phyloP scores from a whole-genome alignment of 495 filamentous ascomycete genomes.

The Aspergillus panamensis region DNA sequence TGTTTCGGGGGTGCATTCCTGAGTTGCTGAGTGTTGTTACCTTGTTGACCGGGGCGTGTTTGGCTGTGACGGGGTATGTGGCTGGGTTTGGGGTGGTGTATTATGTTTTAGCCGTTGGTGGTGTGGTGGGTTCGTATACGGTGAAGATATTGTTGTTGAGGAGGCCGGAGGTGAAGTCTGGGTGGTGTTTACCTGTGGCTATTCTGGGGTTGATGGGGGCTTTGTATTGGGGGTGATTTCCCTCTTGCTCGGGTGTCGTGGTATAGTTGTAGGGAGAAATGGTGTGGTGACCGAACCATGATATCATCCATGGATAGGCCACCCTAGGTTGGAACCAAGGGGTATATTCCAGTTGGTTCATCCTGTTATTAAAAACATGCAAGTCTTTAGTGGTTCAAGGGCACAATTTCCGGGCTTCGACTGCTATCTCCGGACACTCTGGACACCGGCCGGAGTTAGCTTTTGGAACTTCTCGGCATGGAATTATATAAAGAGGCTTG shows the following conservation, averaged over 20 bases:
- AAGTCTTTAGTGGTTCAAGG: background rate
- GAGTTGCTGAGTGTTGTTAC: background rate
- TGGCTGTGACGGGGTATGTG: background rate
- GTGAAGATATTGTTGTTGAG: background rate
- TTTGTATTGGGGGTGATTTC: background rate
- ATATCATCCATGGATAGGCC: too few species aligned
- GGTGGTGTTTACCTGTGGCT: background rate
- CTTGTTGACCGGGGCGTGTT: background rate
- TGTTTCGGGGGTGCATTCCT: slow-evolving; percentile 17
- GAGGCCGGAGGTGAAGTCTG: background rate
- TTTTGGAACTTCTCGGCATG: background rate
- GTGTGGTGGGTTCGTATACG: background rate
- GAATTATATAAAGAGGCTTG: background rate
- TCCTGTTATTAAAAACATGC: too few species aligned
- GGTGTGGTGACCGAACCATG: too few species aligned
- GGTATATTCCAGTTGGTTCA: too few species aligned
- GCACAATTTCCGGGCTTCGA: background rate
- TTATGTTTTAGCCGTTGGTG: background rate
- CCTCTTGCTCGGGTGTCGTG: too few species aligned
- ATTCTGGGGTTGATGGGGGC: background rate
- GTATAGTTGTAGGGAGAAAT: too few species aligned
- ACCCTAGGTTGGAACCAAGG: too few species aligned
- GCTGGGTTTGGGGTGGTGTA: background rate
- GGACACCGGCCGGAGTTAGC: background rate
- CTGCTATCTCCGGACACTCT: background rate